Evolutionary conservation across 345 rosid species (phyloP).

Genomic region (Hirschfeldia incana): DNA sequence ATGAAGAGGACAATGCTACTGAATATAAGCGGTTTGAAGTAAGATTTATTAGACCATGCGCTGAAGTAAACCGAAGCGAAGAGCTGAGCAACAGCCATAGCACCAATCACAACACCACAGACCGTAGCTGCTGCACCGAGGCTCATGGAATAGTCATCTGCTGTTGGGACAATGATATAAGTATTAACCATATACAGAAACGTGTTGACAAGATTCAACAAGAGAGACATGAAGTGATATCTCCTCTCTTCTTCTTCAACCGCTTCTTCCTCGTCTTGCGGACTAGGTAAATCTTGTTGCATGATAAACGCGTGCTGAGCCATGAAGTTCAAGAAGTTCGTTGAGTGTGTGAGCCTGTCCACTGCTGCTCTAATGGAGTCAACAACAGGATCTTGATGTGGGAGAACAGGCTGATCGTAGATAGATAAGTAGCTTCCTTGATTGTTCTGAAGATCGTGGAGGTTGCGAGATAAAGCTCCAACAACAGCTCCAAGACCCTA

Average conservation of each 20-base stretch:
- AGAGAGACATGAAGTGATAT: slow-evolving; percentile 88
- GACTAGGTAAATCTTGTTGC: slow-evolving; percentile 87
- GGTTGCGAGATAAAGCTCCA: slow-evolving; percentile 95
- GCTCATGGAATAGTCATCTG: slow-evolving; percentile 86
- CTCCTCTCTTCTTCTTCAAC: slow-evolving; percentile 53
- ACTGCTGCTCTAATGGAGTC: slow-evolving; percentile 82
- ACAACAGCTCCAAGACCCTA: slow-evolving; percentile 97
- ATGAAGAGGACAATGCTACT: slow-evolving; percentile 82
- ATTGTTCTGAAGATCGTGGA: slow-evolving; percentile 88
- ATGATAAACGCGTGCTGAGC: slow-evolving; percentile 91
- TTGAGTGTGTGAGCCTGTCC: slow-evolving; percentile 80
- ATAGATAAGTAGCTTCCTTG: slow-evolving; percentile 95
- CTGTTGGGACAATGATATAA: slow-evolving; percentile 88
- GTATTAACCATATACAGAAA: slow-evolving; percentile 96
- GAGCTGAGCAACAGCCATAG: slow-evolving; percentile 97
- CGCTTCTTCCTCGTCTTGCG: slow-evolving; percentile 74
- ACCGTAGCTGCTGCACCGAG: slow-evolving; percentile 98
- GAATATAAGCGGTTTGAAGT: slow-evolving; percentile 86
- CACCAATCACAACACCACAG: slow-evolving; percentile 91
- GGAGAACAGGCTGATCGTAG: slow-evolving; percentile 82
- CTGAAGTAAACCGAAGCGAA: slow-evolving; percentile 80
- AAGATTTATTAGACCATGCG: slow-evolving; percentile 65
- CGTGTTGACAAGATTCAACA: slow-evolving; percentile 78
- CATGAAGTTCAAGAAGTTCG: slow-evolving; percentile 84
- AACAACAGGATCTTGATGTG: slow-evolving; percentile 84